A percentile compares a stretch with the other conserved stretches of the same genome.
These are phyloP conservation scores for Saccharomycopsis oosterbeekiorum DNA, from an alignment of 805 yeast genomes.

Conservation along the genomic window DNA sequence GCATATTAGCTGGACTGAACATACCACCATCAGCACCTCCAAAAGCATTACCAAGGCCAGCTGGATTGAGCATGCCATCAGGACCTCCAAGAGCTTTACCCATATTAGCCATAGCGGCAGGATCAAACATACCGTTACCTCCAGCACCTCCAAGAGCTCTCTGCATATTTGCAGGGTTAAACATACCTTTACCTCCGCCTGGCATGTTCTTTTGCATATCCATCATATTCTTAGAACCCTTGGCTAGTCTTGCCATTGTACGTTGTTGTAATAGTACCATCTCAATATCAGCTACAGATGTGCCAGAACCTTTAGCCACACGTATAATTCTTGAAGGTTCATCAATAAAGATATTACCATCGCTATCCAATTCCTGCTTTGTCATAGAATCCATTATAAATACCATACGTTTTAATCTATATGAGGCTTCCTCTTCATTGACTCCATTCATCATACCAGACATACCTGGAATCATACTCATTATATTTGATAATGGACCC, in stretches of 20 bases:
- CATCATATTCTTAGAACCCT: constrained; percentile 41
- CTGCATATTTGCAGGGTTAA: constrained; percentile 33
- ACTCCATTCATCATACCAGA: constrained; percentile 77
- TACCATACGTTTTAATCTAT: constrained; percentile 76
- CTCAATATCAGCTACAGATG: constrained; percentile 85
- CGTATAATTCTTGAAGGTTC: constrained; percentile 82
- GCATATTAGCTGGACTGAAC: constrained; percentile 32
- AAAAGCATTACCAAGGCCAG: constrained; percentile 18
- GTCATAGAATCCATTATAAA: constrained; percentile 96
- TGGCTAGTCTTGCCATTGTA: constrained; percentile 73
- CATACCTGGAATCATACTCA: constrained; percentile 91
- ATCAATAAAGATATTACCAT: constrained; percentile 68
- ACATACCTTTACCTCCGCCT: constrained; percentile 40
- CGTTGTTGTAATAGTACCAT: constrained; percentile 84
- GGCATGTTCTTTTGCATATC: constrained; percentile 33
- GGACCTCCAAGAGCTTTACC: not conserved
- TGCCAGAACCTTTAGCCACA: constrained; percentile 92
- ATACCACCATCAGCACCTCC: constrained; percentile 41
- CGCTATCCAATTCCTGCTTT: constrained; percentile 77
- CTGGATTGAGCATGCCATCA: constrained; percentile 25
- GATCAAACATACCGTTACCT: not conserved
- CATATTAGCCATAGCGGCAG: not conserved
- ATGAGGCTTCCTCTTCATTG: constrained; percentile 88
- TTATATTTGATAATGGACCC: constrained; percentile 94
- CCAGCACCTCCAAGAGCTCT: constrained; percentile 26